phyloP scores from a whole-genome alignment of 2,329 filamentous ascomycete genomes.

The Amauroascus niger region DNA sequence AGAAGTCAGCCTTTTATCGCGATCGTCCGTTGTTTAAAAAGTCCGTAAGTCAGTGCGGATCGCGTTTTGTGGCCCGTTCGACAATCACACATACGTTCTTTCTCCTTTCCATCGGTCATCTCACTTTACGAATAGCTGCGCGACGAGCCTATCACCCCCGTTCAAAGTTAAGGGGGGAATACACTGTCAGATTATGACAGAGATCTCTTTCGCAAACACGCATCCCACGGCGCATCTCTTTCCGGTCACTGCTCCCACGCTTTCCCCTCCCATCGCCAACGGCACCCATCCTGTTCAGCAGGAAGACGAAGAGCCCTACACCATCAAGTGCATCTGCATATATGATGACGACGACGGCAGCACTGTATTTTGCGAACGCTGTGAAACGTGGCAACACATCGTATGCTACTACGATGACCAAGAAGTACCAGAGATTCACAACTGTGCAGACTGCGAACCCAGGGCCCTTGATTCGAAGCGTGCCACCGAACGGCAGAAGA shows the following conservation, averaged over 20 bases:
- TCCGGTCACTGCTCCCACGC: conserved; percentile 37
- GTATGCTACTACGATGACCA: conserved; percentile 83
- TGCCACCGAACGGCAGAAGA: conserved; percentile 62
- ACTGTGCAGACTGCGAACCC: conserved; percentile 80
- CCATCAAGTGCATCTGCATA: conserved; percentile 95
- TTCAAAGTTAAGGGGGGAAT: conserved; percentile 31
- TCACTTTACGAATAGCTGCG: background rate
- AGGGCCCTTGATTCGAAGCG: conserved; percentile 61
- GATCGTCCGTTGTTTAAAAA: background rate
- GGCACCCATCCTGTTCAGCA: conserved; percentile 32
- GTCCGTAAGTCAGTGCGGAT: background rate
- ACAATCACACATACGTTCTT: background rate
- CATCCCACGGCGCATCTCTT: conserved; percentile 39
- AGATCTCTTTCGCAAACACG: conserved; percentile 43
- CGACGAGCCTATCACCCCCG: background rate
- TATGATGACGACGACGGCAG: conserved; percentile 93
- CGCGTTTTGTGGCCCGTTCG: background rate
- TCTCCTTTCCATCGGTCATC: background rate
- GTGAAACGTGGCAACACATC: conserved; percentile 97
- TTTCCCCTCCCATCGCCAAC: conserved; percentile 36
- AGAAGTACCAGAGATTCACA: conserved; percentile 68
- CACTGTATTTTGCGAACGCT: conserved; percentile 91
- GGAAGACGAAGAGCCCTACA: conserved; percentile 52
- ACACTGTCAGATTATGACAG: conserved; percentile 47
- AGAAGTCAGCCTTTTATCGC: background rate